phyloP scores from a whole-genome alignment of 768 basidiomycete species.

The Neoboletus brunneissimus region DNA sequence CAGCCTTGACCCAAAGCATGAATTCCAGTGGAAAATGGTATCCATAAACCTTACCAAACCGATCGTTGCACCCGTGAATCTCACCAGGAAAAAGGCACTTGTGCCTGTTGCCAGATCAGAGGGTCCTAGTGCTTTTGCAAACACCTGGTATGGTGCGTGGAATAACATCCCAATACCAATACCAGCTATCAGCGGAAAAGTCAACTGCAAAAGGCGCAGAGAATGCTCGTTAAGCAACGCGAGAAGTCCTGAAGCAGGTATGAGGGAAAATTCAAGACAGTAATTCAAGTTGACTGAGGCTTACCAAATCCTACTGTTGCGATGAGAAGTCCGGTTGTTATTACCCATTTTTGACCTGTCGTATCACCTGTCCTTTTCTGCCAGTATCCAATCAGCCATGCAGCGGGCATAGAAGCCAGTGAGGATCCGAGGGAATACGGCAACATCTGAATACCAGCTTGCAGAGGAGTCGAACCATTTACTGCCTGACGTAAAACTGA shows the following conservation, averaged over 20 bases:
- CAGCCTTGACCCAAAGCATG: slow-evolving; percentile 47
- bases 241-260: slow-evolving; percentile 55
- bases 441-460: slow-evolving; percentile 71
- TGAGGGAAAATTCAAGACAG: slow-evolving; percentile 1
- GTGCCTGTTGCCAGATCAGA: slow-evolving; percentile 75
- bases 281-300: background rate
- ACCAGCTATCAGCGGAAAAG: slow-evolving; percentile 71
- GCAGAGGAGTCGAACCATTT: slow-evolving; percentile 63
- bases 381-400: slow-evolving; percentile 76
- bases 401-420: slow-evolving; percentile 78
- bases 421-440: slow-evolving; percentile 87
- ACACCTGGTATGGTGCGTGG: slow-evolving; percentile 82
- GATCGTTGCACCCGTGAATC: slow-evolving; percentile 82
- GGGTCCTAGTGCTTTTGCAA: slow-evolving; percentile 61
- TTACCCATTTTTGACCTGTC: slow-evolving; percentile 62
- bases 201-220: slow-evolving; percentile 40
- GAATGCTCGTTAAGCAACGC: slow-evolving; percentile 57
- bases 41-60: slow-evolving; percentile 57
- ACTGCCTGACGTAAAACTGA: slow-evolving; percentile 49
- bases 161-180: slow-evolving; percentile 81
- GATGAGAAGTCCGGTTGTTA: slow-evolving; percentile 59
- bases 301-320: slow-evolving; percentile 75
- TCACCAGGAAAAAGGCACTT: slow-evolving; percentile 82
- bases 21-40: slow-evolving; percentile 4
- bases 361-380: slow-evolving; percentile 56